Conservation (phyloP, 108 stramenopile species). For the Chaetoceros tenuissimus region DNA sequence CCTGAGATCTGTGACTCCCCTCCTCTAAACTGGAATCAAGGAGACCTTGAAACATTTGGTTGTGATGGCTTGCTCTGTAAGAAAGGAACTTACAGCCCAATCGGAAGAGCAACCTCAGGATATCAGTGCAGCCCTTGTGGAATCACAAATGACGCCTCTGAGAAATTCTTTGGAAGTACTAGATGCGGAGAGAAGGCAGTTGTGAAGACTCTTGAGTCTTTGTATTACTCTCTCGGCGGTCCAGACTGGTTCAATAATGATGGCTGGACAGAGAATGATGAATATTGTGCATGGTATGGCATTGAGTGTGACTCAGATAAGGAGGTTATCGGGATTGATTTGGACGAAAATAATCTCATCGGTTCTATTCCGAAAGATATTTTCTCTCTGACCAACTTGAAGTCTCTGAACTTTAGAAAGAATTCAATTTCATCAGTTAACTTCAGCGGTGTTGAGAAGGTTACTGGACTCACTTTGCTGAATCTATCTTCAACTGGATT, state of each 20-base stretch:
- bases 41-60: conserved; percentile 14
- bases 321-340: conserved; percentile 32
- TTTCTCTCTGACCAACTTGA: conserved; percentile 50
- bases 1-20: conserved; percentile 35
- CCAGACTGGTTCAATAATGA: conserved; percentile 32
- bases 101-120: conserved; percentile 2
- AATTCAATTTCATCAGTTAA: conserved; percentile 4
- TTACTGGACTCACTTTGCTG: background rate
- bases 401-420: conserved; percentile 29
- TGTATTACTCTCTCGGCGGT: conserved; percentile 56
- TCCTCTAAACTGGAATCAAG: conserved; percentile 26
- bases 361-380: conserved; percentile 66
- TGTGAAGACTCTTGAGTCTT: conserved; percentile 37
- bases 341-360: conserved; percentile 52
- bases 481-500: conserved; percentile 28
- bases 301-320: conserved; percentile 23
- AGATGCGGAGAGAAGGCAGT: conserved; percentile 43
- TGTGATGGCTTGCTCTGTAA: conserved; percentile 38
- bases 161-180: conserved; percentile 51
- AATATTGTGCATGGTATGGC: conserved; percentile 42
- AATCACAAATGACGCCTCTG: conserved; percentile 23
- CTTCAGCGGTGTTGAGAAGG: conserved; percentile 7
- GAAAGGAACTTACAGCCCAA: conserved; percentile 30
- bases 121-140: conserved; percentile 7
- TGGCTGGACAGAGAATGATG: conserved; percentile 50